phyloP scores from a whole-genome alignment of 106 monocot species.

The Apostasia shenzhenica region DNA sequence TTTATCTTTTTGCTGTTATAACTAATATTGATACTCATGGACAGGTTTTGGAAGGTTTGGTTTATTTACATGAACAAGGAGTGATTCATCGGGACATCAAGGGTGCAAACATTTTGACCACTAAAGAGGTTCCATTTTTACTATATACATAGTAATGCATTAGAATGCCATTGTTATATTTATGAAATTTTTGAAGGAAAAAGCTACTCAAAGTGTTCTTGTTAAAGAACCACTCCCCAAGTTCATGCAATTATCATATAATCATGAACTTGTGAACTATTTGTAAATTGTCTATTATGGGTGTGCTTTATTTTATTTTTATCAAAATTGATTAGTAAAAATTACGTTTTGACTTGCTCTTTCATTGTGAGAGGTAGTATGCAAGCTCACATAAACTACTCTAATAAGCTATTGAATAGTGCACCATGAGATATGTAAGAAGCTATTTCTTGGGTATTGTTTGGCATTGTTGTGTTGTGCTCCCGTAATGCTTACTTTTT shows the following conservation, averaged over 20 bases:
- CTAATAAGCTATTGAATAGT: too few species aligned
- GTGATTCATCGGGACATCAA: conserved; percentile 98
- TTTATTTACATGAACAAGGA: conserved; percentile 97
- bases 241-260: neutral
- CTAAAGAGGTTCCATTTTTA: conserved; percentile 68
- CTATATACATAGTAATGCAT: neutral
- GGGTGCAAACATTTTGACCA: conserved; percentile 98
- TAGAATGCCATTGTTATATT: neutral
- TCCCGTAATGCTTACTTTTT: too few species aligned
- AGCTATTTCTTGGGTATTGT: too few species aligned
- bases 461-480: too few species aligned
- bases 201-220: neutral
- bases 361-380: too few species aligned
- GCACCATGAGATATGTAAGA: too few species aligned
- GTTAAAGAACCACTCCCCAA: neutral
- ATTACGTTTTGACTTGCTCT: too few species aligned
- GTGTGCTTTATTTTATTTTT: too few species aligned
- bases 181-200: neutral
- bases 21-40: conserved; percentile 8
- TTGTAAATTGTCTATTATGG: too few species aligned
- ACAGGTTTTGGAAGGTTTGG: conserved; percentile 95
- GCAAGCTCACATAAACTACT: too few species aligned
- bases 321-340: too few species aligned
- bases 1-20: neutral
- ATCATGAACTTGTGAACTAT: too few species aligned